These are phyloP conservation scores for Eucalyptus cladocalyx DNA, from an alignment of 345 rosid species.

Conservation along the genomic window DNA sequence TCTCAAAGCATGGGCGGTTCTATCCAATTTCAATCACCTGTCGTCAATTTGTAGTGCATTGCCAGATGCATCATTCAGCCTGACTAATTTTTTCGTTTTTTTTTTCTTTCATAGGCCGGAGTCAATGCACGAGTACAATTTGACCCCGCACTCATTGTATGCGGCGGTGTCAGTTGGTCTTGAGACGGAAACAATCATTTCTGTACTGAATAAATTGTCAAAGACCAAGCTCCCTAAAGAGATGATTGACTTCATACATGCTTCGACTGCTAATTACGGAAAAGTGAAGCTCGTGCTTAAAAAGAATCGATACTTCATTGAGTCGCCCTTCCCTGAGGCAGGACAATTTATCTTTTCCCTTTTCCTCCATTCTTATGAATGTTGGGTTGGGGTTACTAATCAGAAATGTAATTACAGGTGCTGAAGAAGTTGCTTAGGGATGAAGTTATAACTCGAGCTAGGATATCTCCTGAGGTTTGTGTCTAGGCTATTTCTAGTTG, in stretches of 20 bases:
- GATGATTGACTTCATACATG: constrained; percentile 77
- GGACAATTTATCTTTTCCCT: constrained; percentile 4
- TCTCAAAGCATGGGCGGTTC: background rate
- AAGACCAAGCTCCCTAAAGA: constrained; percentile 91
- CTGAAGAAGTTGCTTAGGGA: constrained; percentile 69
- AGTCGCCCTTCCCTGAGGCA: constrained; percentile 91
- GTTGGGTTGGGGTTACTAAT: background rate
- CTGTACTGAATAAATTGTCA: constrained; percentile 82
- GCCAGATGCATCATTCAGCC: background rate
- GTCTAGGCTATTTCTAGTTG: background rate
- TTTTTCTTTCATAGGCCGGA: constrained; percentile 59
- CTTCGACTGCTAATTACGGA: constrained; percentile 90
- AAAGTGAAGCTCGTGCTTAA: constrained; percentile 96
- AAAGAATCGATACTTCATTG: constrained; percentile 83
- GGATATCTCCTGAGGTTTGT: constrained; percentile 67
- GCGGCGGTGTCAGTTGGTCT: constrained; percentile 97
- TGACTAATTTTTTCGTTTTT: background rate
- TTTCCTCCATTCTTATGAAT: background rate
- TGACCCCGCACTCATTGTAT: constrained; percentile 91
- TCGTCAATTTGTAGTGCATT: background rate
- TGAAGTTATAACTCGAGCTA: constrained; percentile 54
- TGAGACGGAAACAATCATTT: constrained; percentile 78
- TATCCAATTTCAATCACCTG: background rate
- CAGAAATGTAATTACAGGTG: constrained; percentile 33
- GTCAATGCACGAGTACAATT: constrained; percentile 93